These are phyloP conservation scores for Cicer chorassanicum DNA, from an alignment of 306 rosid genomes.

Conservation along the genomic window DNA sequence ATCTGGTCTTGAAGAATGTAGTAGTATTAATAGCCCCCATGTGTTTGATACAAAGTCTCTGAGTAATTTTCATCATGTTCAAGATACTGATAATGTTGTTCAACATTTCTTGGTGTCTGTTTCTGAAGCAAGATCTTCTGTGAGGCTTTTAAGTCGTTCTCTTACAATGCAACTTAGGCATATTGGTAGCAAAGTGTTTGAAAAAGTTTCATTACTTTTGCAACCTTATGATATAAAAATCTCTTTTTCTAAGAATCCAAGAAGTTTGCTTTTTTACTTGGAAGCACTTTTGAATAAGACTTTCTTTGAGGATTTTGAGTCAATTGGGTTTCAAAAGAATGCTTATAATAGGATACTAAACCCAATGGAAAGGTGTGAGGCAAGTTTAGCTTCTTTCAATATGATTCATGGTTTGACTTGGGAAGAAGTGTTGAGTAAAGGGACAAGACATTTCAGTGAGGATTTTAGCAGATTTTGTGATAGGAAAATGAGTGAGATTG, in stretches of 20 bases:
- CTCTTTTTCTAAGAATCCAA: conserved; percentile 67
- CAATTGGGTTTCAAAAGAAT: conserved; percentile 71
- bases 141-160: conserved; percentile 70
- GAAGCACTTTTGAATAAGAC: conserved; percentile 77
- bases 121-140: conserved; percentile 71
- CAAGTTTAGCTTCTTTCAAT: conserved; percentile 59
- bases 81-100: conserved; percentile 38
- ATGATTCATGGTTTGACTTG: conserved; percentile 70
- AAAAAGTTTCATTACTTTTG: conserved; percentile 65
- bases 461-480: conserved; percentile 94
- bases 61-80: not conserved
- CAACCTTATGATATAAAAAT: conserved; percentile 73
- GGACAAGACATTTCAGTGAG: conserved; percentile 91
- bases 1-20: conserved; percentile 71
- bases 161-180: conserved; percentile 79
- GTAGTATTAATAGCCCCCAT: too few species aligned
- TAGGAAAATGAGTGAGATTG: conserved; percentile 93
- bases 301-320: conserved; percentile 86
- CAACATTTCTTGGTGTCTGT: conserved; percentile 69
- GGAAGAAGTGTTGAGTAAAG: conserved; percentile 88
- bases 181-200: conserved; percentile 70
- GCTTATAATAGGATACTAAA: conserved; percentile 55
- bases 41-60: too few species aligned
- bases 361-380: conserved; percentile 68
- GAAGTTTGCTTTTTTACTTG: conserved; percentile 60